phyloP scores from a whole-genome alignment of 192 early-diverging fungal genomes.

The Chytriomyces sp. region DNA sequence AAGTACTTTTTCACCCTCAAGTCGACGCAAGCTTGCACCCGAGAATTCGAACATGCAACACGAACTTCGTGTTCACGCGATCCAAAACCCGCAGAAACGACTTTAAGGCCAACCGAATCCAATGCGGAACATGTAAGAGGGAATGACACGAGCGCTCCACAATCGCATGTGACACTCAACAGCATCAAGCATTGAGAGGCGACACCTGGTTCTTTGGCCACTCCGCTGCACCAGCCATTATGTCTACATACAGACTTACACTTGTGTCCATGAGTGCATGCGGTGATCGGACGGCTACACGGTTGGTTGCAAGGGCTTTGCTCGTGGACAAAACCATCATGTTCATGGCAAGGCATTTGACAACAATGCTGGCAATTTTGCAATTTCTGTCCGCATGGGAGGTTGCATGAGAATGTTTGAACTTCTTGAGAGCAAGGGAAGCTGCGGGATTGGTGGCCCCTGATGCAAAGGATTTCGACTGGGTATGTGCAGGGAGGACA shows the following conservation, averaged over 20 bases:
- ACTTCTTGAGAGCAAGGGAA: slow-evolving; percentile 14
- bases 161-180: background rate
- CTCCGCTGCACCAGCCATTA: background rate
- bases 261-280: background rate
- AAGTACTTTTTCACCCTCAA: background rate
- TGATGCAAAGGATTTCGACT: background rate
- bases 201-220: background rate
- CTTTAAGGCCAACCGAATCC: background rate
- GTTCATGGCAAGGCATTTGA: slow-evolving; percentile 6
- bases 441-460: slow-evolving; percentile 13
- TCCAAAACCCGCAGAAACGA: slow-evolving; percentile 16
- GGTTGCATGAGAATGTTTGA: background rate
- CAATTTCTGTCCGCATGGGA: background rate
- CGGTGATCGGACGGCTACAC: background rate
- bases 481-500: slow-evolving; percentile 20
- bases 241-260: slow-evolving; percentile 10
- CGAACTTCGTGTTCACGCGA: slow-evolving; percentile 7
- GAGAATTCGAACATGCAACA: background rate
- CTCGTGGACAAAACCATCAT: background rate
- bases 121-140: background rate
- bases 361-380: slow-evolving; percentile 17
- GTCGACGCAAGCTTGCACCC: background rate
- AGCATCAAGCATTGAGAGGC: background rate
- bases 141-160: slow-evolving; percentile 1
- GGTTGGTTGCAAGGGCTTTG: background rate